Percentiles rank a stretch among this genome's conserved stretches.
Conservation (phyloP, 345 rosid genomes). For the Garcia nutans region DNA sequence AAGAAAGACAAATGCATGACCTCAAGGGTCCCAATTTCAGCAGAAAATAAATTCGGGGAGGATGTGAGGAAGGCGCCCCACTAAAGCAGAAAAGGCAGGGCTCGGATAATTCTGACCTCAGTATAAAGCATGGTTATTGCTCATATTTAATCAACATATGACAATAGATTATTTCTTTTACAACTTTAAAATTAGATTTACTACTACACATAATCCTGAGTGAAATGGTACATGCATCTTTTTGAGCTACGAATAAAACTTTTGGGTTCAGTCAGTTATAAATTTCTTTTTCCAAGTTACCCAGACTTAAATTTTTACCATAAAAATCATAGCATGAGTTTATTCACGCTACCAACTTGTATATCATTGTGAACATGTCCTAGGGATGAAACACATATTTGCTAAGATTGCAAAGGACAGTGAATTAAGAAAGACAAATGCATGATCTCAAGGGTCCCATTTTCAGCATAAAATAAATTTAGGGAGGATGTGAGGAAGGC, state of each 20-base stretch:
- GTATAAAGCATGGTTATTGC: background rate
- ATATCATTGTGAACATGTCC: background rate
- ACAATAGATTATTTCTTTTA: too few relatives aligned
- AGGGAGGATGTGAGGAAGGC: background rate
- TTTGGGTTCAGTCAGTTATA: background rate
- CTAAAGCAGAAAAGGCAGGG: background rate
- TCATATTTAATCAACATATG: background rate
- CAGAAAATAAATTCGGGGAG: background rate
- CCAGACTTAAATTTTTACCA: background rate
- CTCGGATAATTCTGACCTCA: background rate
- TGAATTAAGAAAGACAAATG: slow-evolving; percentile 4
- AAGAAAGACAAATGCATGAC: slow-evolving; percentile 1
- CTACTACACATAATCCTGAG: background rate
- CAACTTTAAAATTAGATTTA: background rate
- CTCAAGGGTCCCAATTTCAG: background rate
- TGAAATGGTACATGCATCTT: background rate
- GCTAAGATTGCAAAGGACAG: background rate
- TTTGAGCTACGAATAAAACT: background rate
- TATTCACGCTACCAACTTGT: background rate
- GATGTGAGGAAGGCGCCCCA: background rate
- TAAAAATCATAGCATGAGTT: background rate
- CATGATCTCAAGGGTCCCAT: background rate
- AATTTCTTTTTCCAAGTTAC: background rate
- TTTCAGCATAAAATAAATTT: background rate
- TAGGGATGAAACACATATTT: background rate